Conservation (phyloP, 1,139 yeast genomes). For the Yamadazyma friedrichii region DNA sequence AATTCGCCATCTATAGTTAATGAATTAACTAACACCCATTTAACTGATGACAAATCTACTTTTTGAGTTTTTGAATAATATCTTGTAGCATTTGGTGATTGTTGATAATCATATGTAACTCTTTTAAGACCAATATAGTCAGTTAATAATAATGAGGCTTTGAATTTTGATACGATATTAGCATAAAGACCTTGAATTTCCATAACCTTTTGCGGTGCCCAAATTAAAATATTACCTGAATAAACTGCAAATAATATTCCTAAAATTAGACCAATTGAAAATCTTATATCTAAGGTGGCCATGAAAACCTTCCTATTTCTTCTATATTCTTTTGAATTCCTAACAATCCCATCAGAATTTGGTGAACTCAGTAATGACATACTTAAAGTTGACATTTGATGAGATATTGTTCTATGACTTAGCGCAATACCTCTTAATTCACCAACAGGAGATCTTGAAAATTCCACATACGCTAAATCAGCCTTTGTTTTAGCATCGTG, state of each 20-base stretch:
- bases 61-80: conserved; percentile 73
- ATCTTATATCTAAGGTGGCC: conserved; percentile 81
- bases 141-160: conserved; percentile 73
- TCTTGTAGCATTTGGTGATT: conserved; percentile 82
- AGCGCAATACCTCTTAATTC: conserved; percentile 91
- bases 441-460: conserved; percentile 86
- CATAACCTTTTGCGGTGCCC: conserved; percentile 77
- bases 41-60: conserved; percentile 76
- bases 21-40: conserved; percentile 90
- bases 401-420: conserved; percentile 82
- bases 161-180: conserved; percentile 65
- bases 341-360: conserved; percentile 39
- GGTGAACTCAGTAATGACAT: conserved; percentile 68
- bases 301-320: conserved; percentile 42
- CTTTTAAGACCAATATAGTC: conserved; percentile 91
- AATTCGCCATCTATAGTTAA: conserved; percentile 94
- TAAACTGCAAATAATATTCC: conserved; percentile 81
- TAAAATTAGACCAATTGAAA: conserved; percentile 82
- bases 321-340: conserved; percentile 26
- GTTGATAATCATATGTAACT: conserved; percentile 90
- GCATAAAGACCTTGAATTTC: conserved; percentile 89
- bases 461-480: conserved; percentile 91
- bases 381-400: conserved; percentile 80
- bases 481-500: conserved; percentile 27
- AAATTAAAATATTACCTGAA: conserved; percentile 77